Evolutionary conservation across 176 grass and related monocot species (phyloP).

Genomic region (Alopecurus myosuroides): DNA sequence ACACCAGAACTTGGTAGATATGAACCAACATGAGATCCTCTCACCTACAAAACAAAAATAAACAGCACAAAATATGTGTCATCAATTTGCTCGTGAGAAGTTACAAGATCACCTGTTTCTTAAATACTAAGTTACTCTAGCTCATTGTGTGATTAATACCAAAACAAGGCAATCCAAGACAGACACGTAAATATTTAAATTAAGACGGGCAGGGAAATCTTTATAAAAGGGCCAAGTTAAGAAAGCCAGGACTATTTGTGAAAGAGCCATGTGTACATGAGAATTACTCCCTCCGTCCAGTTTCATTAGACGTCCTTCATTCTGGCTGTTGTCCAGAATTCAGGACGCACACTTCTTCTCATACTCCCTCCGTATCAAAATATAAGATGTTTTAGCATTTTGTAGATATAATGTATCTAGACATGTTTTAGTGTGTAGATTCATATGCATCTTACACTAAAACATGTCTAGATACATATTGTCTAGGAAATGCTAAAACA

Average conservation of each 20-base stretch:
- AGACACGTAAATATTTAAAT: neutral
- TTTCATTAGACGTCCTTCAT: neutral
- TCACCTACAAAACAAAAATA: slow-evolving; percentile 61
- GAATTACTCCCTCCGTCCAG: neutral
- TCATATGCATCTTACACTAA: too few relatives aligned
- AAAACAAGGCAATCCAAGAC: neutral
- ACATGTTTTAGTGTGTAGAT: too few relatives aligned
- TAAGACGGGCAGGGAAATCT: neutral
- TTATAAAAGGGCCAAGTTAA: neutral
- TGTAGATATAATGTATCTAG: too few relatives aligned
- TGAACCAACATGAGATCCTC: slow-evolving; percentile 96
- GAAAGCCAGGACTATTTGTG: neutral
- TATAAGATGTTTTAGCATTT: too few relatives aligned
- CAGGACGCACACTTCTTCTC: neutral
- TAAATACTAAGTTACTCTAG: neutral
- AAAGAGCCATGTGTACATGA: neutral
- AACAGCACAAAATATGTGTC: neutral
- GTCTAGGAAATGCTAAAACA: too few relatives aligned
- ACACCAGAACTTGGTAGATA: slow-evolving; percentile 97
- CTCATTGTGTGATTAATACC: neutral
- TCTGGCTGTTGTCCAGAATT: neutral
- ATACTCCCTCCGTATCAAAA: too few relatives aligned
- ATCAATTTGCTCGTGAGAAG: slow-evolving; percentile 21
- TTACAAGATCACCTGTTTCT: neutral
- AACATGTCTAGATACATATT: too few relatives aligned